phyloP scores from a whole-genome alignment of 1,284 basidiomycete species.

The Schizophyllum amplum region DNA sequence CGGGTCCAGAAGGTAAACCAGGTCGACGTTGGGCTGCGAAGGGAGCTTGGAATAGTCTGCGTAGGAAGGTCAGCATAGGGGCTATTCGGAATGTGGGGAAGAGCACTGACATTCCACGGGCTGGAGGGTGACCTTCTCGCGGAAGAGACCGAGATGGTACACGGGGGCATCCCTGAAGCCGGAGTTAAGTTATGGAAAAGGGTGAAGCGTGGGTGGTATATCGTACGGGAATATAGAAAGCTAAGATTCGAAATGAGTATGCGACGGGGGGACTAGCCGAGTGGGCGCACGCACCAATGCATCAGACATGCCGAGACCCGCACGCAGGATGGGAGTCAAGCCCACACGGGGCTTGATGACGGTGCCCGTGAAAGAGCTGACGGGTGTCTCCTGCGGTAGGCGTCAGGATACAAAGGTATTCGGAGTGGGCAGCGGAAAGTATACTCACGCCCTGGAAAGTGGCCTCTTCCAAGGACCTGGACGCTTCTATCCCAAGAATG shows the following conservation, averaged over 20 bases:
- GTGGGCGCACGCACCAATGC: slow-evolving; percentile 39
- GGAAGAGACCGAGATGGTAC: slow-evolving; percentile 85
- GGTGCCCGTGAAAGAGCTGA: slow-evolving; percentile 59
- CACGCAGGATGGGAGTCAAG: slow-evolving; percentile 85
- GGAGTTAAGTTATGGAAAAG: neutral
- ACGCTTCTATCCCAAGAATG: slow-evolving; percentile 71
- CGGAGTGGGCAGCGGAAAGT: neutral
- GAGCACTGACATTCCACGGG: slow-evolving; percentile 78
- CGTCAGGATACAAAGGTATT: neutral
- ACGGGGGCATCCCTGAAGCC: slow-evolving; percentile 62
- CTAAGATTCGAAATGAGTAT: slow-evolving; percentile 12
- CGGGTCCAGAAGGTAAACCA: slow-evolving; percentile 83
- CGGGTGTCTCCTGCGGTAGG: slow-evolving; percentile 48
- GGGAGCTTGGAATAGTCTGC: slow-evolving; percentile 92
- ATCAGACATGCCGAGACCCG: slow-evolving; percentile 92
- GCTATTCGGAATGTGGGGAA: slow-evolving; percentile 3
- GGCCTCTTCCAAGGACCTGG: slow-evolving; percentile 51
- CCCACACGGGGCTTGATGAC: slow-evolving; percentile 71
- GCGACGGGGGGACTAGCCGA: neutral
- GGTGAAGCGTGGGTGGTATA: neutral
- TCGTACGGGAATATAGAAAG: slow-evolving; percentile 74
- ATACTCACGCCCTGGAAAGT: slow-evolving; percentile 49
- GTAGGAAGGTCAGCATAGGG: slow-evolving; percentile 4
- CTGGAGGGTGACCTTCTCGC: slow-evolving; percentile 85
- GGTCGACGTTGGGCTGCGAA: slow-evolving; percentile 65